A percentile compares a stretch with the other conserved stretches of the same genome.
phyloP scores from a whole-genome alignment of 2,329 filamentous ascomycete species.

The Alternaria panax region DNA sequence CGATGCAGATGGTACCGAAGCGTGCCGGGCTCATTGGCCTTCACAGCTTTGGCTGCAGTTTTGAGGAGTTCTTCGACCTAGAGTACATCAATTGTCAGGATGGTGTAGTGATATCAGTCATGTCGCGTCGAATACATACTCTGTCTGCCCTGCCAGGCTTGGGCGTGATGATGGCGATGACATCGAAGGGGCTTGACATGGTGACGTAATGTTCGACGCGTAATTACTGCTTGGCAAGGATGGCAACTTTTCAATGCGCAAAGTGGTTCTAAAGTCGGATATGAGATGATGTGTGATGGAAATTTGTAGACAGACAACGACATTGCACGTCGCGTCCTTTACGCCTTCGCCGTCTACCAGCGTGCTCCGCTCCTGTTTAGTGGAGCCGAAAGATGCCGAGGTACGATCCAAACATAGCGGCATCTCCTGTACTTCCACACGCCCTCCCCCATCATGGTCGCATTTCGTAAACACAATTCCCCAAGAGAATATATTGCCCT shows the following conservation, averaged over 20 bases:
- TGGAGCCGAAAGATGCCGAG: conserved; percentile 36
- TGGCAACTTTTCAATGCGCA: not conserved
- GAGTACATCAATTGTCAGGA: not conserved
- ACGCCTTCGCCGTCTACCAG: not conserved
- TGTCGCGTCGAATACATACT: conserved; percentile 18
- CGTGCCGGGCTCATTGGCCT: conserved; percentile 44
- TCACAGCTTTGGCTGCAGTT: conserved; percentile 31
- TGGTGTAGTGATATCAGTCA: too few relatives aligned
- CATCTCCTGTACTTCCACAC: conserved; percentile 28
- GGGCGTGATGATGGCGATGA: conserved; percentile 42
- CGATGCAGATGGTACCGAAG: conserved; percentile 45
- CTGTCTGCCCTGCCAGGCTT: conserved; percentile 43
- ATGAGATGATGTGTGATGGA: not conserved
- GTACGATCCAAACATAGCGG: conserved; percentile 11
- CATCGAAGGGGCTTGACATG: conserved; percentile 34
- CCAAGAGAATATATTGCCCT: conserved; percentile 6
- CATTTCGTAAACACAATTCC: not conserved
- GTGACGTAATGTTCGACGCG: conserved; percentile 5
- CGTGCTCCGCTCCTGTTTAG: conserved; percentile 18
- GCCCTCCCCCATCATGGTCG: conserved; percentile 4
- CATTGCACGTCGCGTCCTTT: not conserved
- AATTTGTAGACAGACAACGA: not conserved
- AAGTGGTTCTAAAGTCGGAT: not conserved
- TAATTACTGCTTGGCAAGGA: not conserved
- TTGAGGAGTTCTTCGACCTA: conserved; percentile 44